A percentile compares a stretch with the other conserved stretches of the same genome.
Conservation (phyloP, 2,329 filamentous ascomycete genomes). For the Fusarium sp. region DNA sequence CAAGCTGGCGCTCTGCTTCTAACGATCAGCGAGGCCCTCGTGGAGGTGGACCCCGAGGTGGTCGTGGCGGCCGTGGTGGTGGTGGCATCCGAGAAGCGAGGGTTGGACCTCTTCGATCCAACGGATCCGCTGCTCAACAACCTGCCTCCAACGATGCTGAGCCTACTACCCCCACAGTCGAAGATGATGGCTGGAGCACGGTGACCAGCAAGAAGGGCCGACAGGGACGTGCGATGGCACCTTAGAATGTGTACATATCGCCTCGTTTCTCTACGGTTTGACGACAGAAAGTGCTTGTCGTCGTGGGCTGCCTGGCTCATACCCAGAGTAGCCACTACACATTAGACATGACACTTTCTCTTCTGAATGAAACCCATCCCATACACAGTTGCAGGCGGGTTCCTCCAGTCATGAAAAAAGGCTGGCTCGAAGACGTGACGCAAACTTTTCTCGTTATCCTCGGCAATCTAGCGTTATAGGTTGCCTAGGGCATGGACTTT, state of each 20-base stretch:
- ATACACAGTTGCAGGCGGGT: constrained; percentile 32
- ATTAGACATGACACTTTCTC: constrained; percentile 38
- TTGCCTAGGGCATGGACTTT: constrained; percentile 30
- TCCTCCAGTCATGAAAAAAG: constrained; percentile 4
- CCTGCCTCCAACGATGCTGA: constrained; percentile 52
- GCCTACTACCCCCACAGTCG: constrained; percentile 60
- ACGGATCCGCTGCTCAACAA: constrained; percentile 60
- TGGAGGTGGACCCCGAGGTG: constrained; percentile 61
- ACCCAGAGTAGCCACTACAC: constrained; percentile 33
- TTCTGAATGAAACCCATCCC: constrained; percentile 42
- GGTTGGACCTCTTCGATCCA: constrained; percentile 59
- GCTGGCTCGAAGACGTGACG: constrained; percentile 6
- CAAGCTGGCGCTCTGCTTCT: constrained; percentile 71
- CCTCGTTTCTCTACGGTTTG: constrained; percentile 53
- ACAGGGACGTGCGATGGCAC: constrained; percentile 51
- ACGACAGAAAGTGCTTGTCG: constrained; percentile 54
- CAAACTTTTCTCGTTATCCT: constrained; percentile 33
- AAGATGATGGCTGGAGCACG: constrained; percentile 74
- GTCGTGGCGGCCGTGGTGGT: constrained; percentile 57
- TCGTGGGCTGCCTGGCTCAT: constrained; percentile 38
- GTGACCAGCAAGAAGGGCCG: constrained; percentile 59
- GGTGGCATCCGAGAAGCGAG: constrained; percentile 61
- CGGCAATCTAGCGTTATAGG: constrained; percentile 17
- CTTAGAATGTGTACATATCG: constrained; percentile 55
- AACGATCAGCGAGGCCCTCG: constrained; percentile 63